A percentile compares a stretch with the other conserved stretches of the same genome.
Evolutionary conservation across 768 basidiomycete species (phyloP).

Genomic region (Dictyophora rubrovolvata): DNA sequence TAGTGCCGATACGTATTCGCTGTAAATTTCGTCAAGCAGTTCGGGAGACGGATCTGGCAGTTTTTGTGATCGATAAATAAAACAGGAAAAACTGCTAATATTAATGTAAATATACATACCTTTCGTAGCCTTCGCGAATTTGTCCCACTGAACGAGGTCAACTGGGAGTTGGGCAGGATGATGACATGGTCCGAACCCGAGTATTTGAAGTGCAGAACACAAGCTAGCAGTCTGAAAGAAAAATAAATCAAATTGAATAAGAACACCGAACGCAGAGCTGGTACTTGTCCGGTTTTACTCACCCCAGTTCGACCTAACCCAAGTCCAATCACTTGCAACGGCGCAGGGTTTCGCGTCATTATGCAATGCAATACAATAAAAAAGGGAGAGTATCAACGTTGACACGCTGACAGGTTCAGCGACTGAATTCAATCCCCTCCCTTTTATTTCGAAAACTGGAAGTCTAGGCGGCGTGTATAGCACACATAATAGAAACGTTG

Average conservation of each 20-base stretch:
- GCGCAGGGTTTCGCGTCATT: neutral
- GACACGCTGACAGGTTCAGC: no score
- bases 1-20: neutral
- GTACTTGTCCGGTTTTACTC: no score
- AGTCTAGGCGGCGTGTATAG: no score
- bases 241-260: neutral
- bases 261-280: neutral
- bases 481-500: no score
- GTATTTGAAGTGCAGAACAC: neutral
- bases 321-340: neutral
- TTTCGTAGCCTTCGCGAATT: neutral
- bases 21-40: neutral
- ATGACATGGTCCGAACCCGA: conserved; percentile 1
- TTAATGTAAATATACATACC: neutral
- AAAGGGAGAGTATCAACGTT: no score
- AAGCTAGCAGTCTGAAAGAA: neutral
- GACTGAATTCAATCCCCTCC: no score
- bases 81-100: neutral
- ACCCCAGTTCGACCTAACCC: neutral
- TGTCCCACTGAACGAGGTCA: neutral
- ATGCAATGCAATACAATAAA: no score
- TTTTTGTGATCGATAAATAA: neutral
- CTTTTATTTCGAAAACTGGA: no score
- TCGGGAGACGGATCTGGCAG: neutral
- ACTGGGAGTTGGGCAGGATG: neutral